A percentile compares a stretch with the other conserved stretches of the same genome.
Conservation (phyloP, 192 early-diverging fungal species). For the Backusella luteola region DNA sequence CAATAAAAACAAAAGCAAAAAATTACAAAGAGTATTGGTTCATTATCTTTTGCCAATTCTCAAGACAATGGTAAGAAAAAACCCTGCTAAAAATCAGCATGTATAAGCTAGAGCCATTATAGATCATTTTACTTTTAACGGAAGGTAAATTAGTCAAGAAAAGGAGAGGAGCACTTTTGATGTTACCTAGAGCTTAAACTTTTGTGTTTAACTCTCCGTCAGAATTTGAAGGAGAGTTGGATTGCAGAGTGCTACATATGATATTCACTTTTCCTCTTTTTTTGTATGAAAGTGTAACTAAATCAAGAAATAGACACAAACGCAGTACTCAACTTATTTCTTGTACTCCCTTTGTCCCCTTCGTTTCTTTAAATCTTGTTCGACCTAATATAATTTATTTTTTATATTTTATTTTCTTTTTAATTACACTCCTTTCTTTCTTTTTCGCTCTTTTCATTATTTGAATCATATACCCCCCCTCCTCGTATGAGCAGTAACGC, state of each 20-base stretch:
- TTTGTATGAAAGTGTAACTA: slow-evolving; percentile 1
- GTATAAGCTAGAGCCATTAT: background rate
- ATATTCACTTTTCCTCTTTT: background rate
- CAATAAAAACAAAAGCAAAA: background rate
- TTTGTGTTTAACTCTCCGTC: slow-evolving; percentile 1
- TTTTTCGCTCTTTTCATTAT: background rate
- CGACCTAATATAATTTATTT: background rate
- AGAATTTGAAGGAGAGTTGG: background rate
- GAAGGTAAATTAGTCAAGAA: background rate
- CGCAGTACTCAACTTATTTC: background rate
- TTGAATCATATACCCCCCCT: background rate
- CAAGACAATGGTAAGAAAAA: background rate
- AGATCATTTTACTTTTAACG: slow-evolving; percentile 6
- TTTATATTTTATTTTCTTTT: background rate
- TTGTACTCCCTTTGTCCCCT: slow-evolving; percentile 1
- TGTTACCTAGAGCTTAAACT: slow-evolving; percentile 5
- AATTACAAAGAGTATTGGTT: background rate
- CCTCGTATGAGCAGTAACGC: background rate
- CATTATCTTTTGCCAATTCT: background rate
- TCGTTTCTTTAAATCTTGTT: slow-evolving; percentile 10
- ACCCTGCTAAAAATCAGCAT: background rate
- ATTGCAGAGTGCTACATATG: background rate
- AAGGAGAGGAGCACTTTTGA: background rate
- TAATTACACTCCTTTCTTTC: background rate
- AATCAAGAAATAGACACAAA: slow-evolving; percentile 4